Conservation (phyloP, 805 yeast species). For the Starmerella scarabaei region DNA sequence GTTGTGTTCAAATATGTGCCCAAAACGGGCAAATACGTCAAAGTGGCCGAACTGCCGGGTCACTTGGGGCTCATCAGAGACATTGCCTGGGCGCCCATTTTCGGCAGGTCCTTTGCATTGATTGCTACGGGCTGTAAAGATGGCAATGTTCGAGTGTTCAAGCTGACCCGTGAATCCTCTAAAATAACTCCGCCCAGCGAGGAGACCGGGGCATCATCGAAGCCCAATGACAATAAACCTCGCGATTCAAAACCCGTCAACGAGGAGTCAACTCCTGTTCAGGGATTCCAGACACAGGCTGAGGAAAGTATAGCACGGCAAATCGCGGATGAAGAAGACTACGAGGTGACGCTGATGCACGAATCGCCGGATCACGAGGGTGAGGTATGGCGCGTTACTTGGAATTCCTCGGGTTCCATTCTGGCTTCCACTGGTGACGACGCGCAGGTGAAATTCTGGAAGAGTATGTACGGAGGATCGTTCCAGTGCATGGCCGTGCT, state of each 20-base stretch:
- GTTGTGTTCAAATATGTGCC: constrained; percentile 45
- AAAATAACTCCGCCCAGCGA: too few relatives aligned
- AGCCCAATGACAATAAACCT: background rate
- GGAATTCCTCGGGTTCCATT: constrained; percentile 91
- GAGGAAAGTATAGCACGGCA: background rate
- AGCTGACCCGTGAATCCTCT: constrained; percentile 32
- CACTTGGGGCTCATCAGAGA: constrained; percentile 79
- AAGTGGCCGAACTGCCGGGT: constrained; percentile 57
- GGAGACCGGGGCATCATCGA: background rate
- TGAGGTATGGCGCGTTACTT: constrained; percentile 91
- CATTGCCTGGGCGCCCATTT: constrained; percentile 92
- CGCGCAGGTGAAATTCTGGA: constrained; percentile 85
- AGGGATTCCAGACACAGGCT: constrained; percentile 6
- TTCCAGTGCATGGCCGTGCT: constrained; percentile 87
- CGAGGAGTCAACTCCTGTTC: constrained; percentile 3
- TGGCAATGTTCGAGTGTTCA: constrained; percentile 78
- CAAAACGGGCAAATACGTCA: constrained; percentile 32
- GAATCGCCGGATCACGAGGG: constrained; percentile 64
- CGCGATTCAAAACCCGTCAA: background rate
- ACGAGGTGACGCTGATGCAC: constrained; percentile 45
- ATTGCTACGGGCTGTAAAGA: constrained; percentile 95
- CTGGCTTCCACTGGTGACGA: constrained; percentile 92
- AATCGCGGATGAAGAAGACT: background rate
- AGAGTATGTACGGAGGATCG: constrained; percentile 68
- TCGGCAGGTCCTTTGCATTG: constrained; percentile 79